phyloP scores from a whole-genome alignment of 495 filamentous ascomycete species.

The Xylaria intraflava region DNA sequence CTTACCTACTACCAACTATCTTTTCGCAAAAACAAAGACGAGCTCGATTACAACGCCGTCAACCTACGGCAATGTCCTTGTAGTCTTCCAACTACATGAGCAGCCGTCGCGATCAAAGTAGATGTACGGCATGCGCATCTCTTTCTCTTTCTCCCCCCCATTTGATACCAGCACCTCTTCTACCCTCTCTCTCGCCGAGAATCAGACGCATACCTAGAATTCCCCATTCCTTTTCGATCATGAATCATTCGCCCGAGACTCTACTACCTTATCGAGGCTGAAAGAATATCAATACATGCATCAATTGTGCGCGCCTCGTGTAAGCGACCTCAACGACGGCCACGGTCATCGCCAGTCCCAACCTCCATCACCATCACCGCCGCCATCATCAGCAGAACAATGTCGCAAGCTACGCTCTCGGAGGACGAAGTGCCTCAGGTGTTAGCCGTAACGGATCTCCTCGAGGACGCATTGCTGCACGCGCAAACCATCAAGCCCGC shows the following conservation, averaged over 20 bases:
- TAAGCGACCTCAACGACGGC: background rate
- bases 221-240: background rate
- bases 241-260: background rate
- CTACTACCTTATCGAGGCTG: background rate
- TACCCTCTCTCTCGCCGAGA: background rate
- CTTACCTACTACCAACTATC: no score
- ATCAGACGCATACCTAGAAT: background rate
- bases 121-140: conserved; percentile 2
- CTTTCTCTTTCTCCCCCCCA: background rate
- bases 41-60: no score
- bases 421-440: conserved; percentile 51
- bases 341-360: background rate
- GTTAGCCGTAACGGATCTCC: conserved; percentile 44
- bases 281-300: background rate
- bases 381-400: conserved; percentile 11
- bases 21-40: no score
- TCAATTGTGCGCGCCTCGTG: background rate
- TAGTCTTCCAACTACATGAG: background rate
- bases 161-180: background rate
- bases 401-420: conserved; percentile 33
- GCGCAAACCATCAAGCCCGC: conserved; percentile 60
- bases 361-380: background rate
- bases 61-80: no score
- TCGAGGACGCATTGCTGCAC: conserved; percentile 56
- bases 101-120: background rate